Base-by-base conservation (phyloP, 1,284 basidiomycete species). In the Malassezia equina region DNA sequence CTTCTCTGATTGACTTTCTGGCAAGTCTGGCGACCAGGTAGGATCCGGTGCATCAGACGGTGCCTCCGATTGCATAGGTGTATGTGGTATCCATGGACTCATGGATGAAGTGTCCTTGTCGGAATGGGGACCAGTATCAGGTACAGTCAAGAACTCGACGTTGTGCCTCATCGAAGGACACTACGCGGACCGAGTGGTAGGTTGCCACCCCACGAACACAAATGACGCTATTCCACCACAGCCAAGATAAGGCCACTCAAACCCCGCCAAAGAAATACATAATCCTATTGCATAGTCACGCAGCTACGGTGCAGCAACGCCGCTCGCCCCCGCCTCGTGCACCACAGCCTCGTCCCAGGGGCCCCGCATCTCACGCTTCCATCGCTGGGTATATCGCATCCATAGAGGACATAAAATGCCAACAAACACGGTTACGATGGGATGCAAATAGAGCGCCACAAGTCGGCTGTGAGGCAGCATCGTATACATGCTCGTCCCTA, bases 301-400 rank as follows among this genome's bases (percentile, higher is more conserved):
- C 11, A n/a, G 7, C 32, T 2, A n/a, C 1, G 32, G 32, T n/a
- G 13, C 32, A 33, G 23, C 39, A 5, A 1, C 39, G 15, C 25
- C 19, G 6, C 19, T 17, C 19, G 40, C 3, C 19, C 19, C 19
- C 13, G 19, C 19, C 40, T 4, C 12, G 42, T 8, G 7, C 23
- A 48, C 23, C 19, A 57, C 50, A 4, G 55, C 55, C 31, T 57
- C 55, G 28, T 57, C 55, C 55, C 55, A 57, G 8, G 55, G 55
- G 12, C 55, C 55, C 15, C 55, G 55, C 36, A 51, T 42, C 23
- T 52, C 55, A 1, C 39, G 49, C 50, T 57, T 57, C 55, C 55
- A 57, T 24, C 41, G 43, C 43, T 57, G 55, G 13, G 50, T 34
- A 28, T 34, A 32, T 8, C 44, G 51, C 55, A 57, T 52, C 50